A percentile compares a stretch with the other conserved stretches of the same genome.
Evolutionary conservation across 805 yeast species (phyloP).

Genomic region (Zygotorulaspora chibaensis): DNA sequence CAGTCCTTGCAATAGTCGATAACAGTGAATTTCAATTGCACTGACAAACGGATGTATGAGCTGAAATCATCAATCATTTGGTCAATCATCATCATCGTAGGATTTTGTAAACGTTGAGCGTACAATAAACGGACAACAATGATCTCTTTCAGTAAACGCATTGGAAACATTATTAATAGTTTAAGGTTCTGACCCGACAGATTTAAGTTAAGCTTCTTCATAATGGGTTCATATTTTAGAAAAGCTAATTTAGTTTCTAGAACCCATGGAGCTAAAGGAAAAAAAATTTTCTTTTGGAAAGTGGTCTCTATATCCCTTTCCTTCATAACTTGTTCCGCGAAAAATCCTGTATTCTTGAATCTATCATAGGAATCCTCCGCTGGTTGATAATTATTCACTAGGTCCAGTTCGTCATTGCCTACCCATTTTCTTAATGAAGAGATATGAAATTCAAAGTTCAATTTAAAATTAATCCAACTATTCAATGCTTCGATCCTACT

Average conservation of each 20-base stretch:
- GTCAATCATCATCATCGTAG: conserved; percentile 94
- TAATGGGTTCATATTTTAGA: conserved; percentile 54
- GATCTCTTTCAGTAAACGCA: conserved; percentile 72
- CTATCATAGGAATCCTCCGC: conserved; percentile 26
- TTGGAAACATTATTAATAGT: conserved; percentile 68
- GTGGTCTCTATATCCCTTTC: conserved; percentile 71
- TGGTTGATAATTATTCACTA: conserved; percentile 39
- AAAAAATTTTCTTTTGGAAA: conserved; percentile 64
- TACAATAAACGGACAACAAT: conserved; percentile 68
- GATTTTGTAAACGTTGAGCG: conserved; percentile 73
- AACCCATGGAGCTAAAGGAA: conserved; percentile 74
- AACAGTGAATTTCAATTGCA: conserved; percentile 66
- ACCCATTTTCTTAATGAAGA: conserved; percentile 70
- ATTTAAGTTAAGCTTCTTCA: conserved; percentile 68
- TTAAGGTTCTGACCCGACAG: conserved; percentile 63
- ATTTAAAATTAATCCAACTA: conserved; percentile 78
- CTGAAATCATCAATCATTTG: conserved; percentile 86
- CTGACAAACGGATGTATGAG: conserved; percentile 67
- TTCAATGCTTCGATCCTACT: conserved; percentile 67
- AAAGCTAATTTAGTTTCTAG: conserved; percentile 73
- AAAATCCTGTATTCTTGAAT: conserved; percentile 60
- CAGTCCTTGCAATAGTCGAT: conserved; percentile 58
- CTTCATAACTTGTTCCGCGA: conserved; percentile 79
- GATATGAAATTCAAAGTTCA: conserved; percentile 60
- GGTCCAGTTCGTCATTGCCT: conserved; percentile 74